These are phyloP conservation scores for Saccharomyces hybrid DNA, from an alignment of 1,139 yeast species.

Conservation along the genomic window DNA sequence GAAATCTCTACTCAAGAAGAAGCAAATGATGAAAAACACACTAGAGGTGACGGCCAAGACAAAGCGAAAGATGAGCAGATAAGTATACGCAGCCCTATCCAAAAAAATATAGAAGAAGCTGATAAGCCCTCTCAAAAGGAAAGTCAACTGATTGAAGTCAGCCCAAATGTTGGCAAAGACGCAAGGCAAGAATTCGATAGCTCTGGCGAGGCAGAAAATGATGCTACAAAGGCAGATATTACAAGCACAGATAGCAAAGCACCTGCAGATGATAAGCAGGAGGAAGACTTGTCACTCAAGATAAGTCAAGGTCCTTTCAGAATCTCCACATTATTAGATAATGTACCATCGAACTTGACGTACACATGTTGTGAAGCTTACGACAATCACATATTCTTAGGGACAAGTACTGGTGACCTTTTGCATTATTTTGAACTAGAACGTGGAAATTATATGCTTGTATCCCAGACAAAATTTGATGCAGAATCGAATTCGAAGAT, in stretches of 20 bases:
- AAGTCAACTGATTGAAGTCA: background rate
- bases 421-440: conserved; percentile 66
- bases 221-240: background rate
- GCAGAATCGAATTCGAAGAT: conserved; percentile 39
- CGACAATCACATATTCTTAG: conserved; percentile 63
- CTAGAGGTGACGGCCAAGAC: background rate
- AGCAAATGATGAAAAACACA: background rate
- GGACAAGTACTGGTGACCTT: conserved; percentile 65
- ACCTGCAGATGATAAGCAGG: background rate
- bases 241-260: background rate
- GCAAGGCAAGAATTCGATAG: background rate
- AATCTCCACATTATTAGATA: conserved; percentile 16
- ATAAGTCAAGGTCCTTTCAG: conserved; percentile 18
- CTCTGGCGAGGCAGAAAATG: background rate
- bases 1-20: background rate
- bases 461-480: conserved; percentile 45
- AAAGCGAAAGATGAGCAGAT: background rate
- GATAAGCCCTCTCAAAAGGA: background rate
- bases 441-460: conserved; percentile 50
- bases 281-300: background rate
- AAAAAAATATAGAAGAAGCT: background rate
- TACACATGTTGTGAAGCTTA: conserved; percentile 49
- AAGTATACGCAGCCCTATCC: background rate
- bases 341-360: conserved; percentile 25
- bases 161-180: background rate